Percentiles rank a stretch among this genome's conserved stretches.
Evolutionary conservation across 2,329 filamentous ascomycete genomes (phyloP).

Genomic region (Dryadomyces sulphureus): DNA sequence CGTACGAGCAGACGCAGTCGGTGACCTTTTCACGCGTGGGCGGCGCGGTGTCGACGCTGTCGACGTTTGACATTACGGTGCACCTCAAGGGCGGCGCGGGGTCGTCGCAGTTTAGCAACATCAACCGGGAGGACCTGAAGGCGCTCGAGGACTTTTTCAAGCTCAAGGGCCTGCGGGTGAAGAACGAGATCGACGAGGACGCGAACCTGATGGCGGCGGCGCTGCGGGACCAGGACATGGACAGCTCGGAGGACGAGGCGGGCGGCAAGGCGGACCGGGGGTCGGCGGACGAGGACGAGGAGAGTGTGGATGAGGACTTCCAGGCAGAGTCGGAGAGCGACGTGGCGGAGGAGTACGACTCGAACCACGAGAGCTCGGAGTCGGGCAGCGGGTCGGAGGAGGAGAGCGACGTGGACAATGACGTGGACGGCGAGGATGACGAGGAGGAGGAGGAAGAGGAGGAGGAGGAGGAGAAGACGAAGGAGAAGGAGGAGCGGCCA

Average conservation of each 20-base stretch:
- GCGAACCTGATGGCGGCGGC: slow-evolving; percentile 67
- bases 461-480: slow-evolving; percentile 12
- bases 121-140: slow-evolving; percentile 95
- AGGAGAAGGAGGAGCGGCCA: slow-evolving; percentile 17
- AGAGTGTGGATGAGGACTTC: slow-evolving; percentile 94
- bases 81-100: slow-evolving; percentile 74
- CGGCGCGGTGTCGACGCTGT: slow-evolving; percentile 80
- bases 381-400: slow-evolving; percentile 51
- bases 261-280: slow-evolving; percentile 61
- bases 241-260: slow-evolving; percentile 70
- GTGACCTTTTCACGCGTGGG: slow-evolving; percentile 94
- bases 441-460: slow-evolving; percentile 24
- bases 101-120: slow-evolving; percentile 96
- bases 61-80: slow-evolving; percentile 95
- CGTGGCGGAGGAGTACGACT: slow-evolving; percentile 92
- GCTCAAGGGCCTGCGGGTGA: slow-evolving; percentile 83
- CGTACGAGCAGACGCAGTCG: slow-evolving; percentile 80
- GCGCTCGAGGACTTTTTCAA: slow-evolving; percentile 97
- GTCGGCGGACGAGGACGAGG: slow-evolving; percentile 89
- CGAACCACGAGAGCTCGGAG: slow-evolving; percentile 73
- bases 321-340: slow-evolving; percentile 83
- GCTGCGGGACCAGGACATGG: slow-evolving; percentile 69
- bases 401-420: slow-evolving; percentile 43
- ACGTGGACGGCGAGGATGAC: slow-evolving; percentile 33
- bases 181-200: slow-evolving; percentile 98